These are phyloP conservation scores for Stenogyne calaminthoides DNA, from an alignment of 305 asterid genomes.

Conservation along the genomic window DNA sequence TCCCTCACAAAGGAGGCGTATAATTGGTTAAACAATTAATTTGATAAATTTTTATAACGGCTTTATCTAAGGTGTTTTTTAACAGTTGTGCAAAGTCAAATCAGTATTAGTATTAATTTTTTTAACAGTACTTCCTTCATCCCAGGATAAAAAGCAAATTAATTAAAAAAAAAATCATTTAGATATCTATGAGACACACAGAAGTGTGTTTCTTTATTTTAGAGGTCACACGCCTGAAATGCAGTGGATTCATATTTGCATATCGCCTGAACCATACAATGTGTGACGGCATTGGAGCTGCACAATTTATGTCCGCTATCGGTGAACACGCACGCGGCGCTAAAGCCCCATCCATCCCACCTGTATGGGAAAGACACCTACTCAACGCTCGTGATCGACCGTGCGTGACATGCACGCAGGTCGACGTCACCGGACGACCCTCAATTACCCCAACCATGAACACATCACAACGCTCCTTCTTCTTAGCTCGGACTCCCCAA, in stretches of 20 bases:
- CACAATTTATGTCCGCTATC: conserved; percentile 45
- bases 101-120: too few relatives aligned
- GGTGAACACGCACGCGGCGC: conserved; percentile 51
- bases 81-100: too few relatives aligned
- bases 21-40: too few relatives aligned
- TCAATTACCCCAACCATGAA: conserved; percentile 28
- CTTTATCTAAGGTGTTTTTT: too few relatives aligned
- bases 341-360: conserved; percentile 38
- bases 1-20: too few relatives aligned
- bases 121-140: too few relatives aligned
- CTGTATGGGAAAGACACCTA: conserved; percentile 58
- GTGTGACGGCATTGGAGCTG: conserved; percentile 51
- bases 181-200: too few relatives aligned
- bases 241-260: conserved; percentile 51
- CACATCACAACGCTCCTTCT: conserved; percentile 47
- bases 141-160: too few relatives aligned
- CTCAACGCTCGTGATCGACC: conserved; percentile 46
- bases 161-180: too few relatives aligned
- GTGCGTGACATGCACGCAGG: conserved; percentile 35
- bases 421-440: conserved; percentile 32
- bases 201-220: too few relatives aligned
- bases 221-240: conserved; percentile 58
- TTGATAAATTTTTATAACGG: too few relatives aligned
- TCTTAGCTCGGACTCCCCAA: conserved; percentile 39
- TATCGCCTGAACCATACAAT: conserved; percentile 54